phyloP scores from a whole-genome alignment of 257 asterid genomes.

The Verbascum thapsus region DNA sequence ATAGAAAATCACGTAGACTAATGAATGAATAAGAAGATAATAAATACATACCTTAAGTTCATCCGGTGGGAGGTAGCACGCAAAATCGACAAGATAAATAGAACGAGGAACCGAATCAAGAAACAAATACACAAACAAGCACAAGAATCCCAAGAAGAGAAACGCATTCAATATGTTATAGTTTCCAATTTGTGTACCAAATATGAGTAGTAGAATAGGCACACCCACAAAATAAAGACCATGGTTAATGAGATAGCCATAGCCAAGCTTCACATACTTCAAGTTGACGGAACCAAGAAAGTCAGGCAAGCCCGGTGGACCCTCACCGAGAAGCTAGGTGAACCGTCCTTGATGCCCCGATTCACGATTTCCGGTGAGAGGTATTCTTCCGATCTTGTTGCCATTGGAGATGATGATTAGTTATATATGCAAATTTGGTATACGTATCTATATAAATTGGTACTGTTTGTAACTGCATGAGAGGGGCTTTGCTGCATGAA shows the following conservation, averaged over 20 bases:
- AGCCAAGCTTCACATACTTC: slow-evolving; percentile 61
- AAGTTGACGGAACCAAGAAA: slow-evolving; percentile 58
- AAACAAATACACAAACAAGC: slow-evolving; percentile 35
- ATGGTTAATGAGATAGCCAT: slow-evolving; percentile 55
- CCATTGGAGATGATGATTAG: slow-evolving; percentile 36
- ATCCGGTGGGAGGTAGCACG: slow-evolving; percentile 60
- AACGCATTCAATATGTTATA: slow-evolving; percentile 33
- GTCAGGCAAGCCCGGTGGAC: slow-evolving; percentile 63
- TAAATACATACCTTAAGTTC: slow-evolving; percentile 53
- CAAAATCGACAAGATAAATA: slow-evolving; percentile 56
- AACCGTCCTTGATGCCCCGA: slow-evolving; percentile 49
- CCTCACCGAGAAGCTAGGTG: slow-evolving; percentile 48
- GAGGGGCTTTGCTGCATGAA: slow-evolving; percentile 40
- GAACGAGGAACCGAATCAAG: slow-evolving; percentile 51
- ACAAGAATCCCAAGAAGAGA: slow-evolving; percentile 43
- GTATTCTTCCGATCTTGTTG: slow-evolving; percentile 37
- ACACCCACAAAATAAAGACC: slow-evolving; percentile 37
- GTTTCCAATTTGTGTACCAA: slow-evolving; percentile 40
- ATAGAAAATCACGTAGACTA: too few relatives aligned
- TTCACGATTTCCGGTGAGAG: slow-evolving; percentile 55
- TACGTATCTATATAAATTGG: neutral
- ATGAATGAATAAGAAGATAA: too few relatives aligned
- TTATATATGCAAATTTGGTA: neutral
- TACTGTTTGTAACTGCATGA: slow-evolving; percentile 29
- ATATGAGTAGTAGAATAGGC: slow-evolving; percentile 36